Evolutionary conservation across 768 basidiomycete species (phyloP).

Genomic region (Rhizopogon vinicolor): DNA sequence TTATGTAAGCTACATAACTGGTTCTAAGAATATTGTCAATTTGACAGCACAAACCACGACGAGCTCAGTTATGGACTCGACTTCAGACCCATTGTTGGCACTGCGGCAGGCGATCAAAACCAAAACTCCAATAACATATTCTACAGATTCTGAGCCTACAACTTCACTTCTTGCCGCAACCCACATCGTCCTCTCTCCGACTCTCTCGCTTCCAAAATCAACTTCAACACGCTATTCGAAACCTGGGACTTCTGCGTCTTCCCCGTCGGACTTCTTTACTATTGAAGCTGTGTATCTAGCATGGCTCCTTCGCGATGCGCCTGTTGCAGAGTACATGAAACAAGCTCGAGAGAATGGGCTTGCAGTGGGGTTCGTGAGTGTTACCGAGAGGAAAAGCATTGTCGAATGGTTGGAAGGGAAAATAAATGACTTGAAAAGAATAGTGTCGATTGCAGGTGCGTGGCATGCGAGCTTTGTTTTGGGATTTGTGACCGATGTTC

Average conservation of each 20-base stretch:
- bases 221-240: conserved; percentile 76
- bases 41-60: neutral
- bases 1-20: neutral
- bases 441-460: conserved; percentile 20
- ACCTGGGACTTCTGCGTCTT: conserved; percentile 38
- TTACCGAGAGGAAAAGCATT: conserved; percentile 82
- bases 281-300: conserved; percentile 83
- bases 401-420: conserved; percentile 82
- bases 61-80: conserved; percentile 11
- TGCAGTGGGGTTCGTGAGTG: conserved; percentile 72
- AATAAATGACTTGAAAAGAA: conserved; percentile 19
- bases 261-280: conserved; percentile 57
- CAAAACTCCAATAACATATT: conserved; percentile 45
- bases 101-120: conserved; percentile 63
- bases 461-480: neutral
- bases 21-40: too few relatives aligned
- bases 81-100: conserved; percentile 47
- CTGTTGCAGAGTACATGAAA: conserved; percentile 85
- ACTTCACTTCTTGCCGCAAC: conserved; percentile 53
- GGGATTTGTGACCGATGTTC: neutral
- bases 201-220: conserved; percentile 60
- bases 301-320: conserved; percentile 70
- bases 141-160: conserved; percentile 31
- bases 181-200: conserved; percentile 55
- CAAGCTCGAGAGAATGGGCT: conserved; percentile 74